Evolutionary conservation across 2,329 filamentous ascomycete species (phyloP), one percentile per base, ranked within the genome.

Genomic region (Arthrobotrys conoides): DNA sequence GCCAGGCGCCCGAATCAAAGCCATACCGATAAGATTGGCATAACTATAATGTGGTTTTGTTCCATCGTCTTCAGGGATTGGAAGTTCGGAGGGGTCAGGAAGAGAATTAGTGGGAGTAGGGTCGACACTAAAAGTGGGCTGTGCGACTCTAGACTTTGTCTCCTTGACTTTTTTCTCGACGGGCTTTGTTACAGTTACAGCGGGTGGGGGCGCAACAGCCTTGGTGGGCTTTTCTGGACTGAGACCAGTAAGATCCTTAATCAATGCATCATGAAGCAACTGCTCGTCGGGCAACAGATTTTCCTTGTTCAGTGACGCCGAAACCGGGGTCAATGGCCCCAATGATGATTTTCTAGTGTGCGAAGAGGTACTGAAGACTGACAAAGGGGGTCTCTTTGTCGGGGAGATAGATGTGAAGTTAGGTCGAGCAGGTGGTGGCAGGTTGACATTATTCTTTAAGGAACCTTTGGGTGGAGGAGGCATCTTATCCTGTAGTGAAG

Each of bases 21-120:
- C 94, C 94, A 97, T 97, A 83, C 93, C 96, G 81, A 98, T 98
- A 81, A 99, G 88, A 82, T 92, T 92, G 20, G 96, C 95, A 84
- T 99, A 99, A 86, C 94, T 98, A 85, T 95, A 93, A 4, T 90
- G 89, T 5, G 96, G 96, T 84, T 99, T 98, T 70, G 88, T 87
- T 82, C 94, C 95, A 83, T 97, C 93, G 83, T 98, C 96, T 73
- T 91, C 87, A 36, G 97, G 90, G 4, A 87, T 84, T 4, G 94
- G 92, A 86, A 97, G 96, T n/a, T 93, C 91, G 80, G 92, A 89
- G 61, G 91, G 91, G 59, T 91, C 87, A 3, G 93, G 92, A 3
- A 94, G 85, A 24, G 87, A 84, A 73, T 87, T 85, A 36, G 84
- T 76, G 65, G 48, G 27, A 36, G 53, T 59, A 1, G 53, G 68